Conservation (phyloP, 2,329 filamentous ascomycete genomes). For the Saccharata proteae region DNA sequence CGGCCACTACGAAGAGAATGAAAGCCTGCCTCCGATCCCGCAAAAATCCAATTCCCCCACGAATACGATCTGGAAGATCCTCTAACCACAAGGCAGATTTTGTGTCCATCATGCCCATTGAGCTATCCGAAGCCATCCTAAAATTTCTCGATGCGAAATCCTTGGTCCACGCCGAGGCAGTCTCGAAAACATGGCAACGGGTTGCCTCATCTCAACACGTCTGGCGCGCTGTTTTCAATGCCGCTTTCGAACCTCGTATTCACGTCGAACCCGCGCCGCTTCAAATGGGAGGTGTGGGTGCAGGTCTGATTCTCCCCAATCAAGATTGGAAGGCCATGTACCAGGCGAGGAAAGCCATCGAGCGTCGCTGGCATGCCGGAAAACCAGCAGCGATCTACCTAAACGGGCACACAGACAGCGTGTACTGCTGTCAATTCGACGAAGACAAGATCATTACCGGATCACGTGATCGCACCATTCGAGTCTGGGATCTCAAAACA, state of each 20-base stretch:
- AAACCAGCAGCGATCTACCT: slow-evolving; percentile 76
- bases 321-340: slow-evolving; percentile 85
- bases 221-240: slow-evolving; percentile 51
- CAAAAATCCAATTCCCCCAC: slow-evolving; percentile 1
- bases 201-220: slow-evolving; percentile 45
- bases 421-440: slow-evolving; percentile 97
- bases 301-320: slow-evolving; percentile 34
- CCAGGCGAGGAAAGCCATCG: slow-evolving; percentile 61
- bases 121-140: slow-evolving; percentile 47
- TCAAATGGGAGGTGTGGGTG: slow-evolving; percentile 40
- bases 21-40: too few species aligned
- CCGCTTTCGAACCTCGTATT: slow-evolving; percentile 37
- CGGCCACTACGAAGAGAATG: too few species aligned
- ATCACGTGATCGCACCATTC: slow-evolving; percentile 87
- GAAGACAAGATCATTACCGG: slow-evolving; percentile 97
- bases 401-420: slow-evolving; percentile 86
- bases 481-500: slow-evolving; percentile 89
- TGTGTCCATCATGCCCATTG: slow-evolving; percentile 42
- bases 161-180: slow-evolving; percentile 41
- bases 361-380: slow-evolving; percentile 66
- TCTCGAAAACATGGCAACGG: slow-evolving; percentile 45
- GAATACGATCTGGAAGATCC: slow-evolving; percentile 4
- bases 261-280: slow-evolving; percentile 31
- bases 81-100: slow-evolving; percentile 33
- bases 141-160: slow-evolving; percentile 47